These are phyloP conservation scores for Dictyophora rubrovolvata DNA, from an alignment of 768 basidiomycete genomes.

Conservation along the genomic window DNA sequence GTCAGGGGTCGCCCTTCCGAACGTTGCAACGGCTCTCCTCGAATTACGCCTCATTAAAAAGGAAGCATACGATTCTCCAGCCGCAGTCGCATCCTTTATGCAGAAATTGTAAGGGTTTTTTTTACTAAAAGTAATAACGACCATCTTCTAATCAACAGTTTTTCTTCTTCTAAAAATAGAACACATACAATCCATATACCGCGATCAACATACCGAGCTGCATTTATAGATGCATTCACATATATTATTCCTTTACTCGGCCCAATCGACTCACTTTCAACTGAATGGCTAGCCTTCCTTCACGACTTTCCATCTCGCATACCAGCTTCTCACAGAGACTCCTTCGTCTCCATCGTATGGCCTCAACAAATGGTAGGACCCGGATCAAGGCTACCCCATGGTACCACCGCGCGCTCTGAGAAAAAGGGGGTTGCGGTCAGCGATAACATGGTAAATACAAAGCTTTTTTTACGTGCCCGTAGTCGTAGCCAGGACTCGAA, in stretches of 20 bases:
- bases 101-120: not conserved
- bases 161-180: not conserved
- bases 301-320: conserved; percentile 7
- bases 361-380: not conserved
- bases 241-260: conserved; percentile 1
- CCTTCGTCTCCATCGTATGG: conserved; percentile 3
- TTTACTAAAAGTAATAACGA: not conserved
- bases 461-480: not conserved
- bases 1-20: conserved; percentile 11
- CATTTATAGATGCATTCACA: conserved; percentile 1
- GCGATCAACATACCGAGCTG: conserved; percentile 1
- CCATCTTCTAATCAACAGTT: not conserved
- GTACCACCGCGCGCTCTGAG: too few species aligned
- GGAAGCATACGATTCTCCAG: conserved; percentile 4
- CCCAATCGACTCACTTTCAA: not conserved
- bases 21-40: not conserved
- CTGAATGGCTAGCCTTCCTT: conserved; percentile 4
- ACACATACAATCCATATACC: not conserved
- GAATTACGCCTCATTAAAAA: not conserved
- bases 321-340: conserved; percentile 1
- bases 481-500: not conserved
- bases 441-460: not conserved
- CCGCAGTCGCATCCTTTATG: not conserved
- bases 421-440: not conserved
- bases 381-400: not conserved